phyloP scores from a whole-genome alignment of 768 basidiomycete genomes.

The Mycena sanguinolenta region DNA sequence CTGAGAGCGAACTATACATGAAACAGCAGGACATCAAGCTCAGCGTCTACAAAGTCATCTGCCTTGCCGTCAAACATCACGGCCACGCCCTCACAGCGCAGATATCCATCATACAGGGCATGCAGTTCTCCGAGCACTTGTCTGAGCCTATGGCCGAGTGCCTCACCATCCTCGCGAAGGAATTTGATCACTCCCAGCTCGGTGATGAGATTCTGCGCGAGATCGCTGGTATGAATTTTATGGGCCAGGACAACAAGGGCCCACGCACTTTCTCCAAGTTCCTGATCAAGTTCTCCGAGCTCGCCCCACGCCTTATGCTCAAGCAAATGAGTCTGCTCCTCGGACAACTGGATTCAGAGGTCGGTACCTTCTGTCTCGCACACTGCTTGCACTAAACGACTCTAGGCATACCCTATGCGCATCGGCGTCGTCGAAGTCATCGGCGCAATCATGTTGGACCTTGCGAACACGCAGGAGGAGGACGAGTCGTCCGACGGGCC shows the following conservation, averaged over 20 bases:
- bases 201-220: slow-evolving; percentile 94
- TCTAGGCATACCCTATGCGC: slow-evolving; percentile 94
- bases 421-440: slow-evolving; percentile 94
- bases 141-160: slow-evolving; percentile 96
- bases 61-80: slow-evolving; percentile 92
- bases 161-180: slow-evolving; percentile 80
- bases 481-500: slow-evolving; percentile 57
- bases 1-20: slow-evolving; percentile 91
- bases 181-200: slow-evolving; percentile 90
- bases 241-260: slow-evolving; percentile 86
- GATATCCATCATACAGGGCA: slow-evolving; percentile 89
- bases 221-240: slow-evolving; percentile 84
- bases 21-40: slow-evolving; percentile 78
- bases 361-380: slow-evolving; percentile 45
- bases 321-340: slow-evolving; percentile 92
- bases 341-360: slow-evolving; percentile 93
- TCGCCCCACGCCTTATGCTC: slow-evolving; percentile 82
- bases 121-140: slow-evolving; percentile 96
- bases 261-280: slow-evolving; percentile 90
- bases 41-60: slow-evolving; percentile 90
- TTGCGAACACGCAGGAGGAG: slow-evolving; percentile 70
- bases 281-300: slow-evolving; percentile 83
- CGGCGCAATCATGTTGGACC: slow-evolving; percentile 85
- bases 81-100: slow-evolving; percentile 87
- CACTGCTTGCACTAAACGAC: not conserved